Base-by-base conservation (phyloP, 805 yeast species). In the Cyberlindnera mississippiensis region DNA sequence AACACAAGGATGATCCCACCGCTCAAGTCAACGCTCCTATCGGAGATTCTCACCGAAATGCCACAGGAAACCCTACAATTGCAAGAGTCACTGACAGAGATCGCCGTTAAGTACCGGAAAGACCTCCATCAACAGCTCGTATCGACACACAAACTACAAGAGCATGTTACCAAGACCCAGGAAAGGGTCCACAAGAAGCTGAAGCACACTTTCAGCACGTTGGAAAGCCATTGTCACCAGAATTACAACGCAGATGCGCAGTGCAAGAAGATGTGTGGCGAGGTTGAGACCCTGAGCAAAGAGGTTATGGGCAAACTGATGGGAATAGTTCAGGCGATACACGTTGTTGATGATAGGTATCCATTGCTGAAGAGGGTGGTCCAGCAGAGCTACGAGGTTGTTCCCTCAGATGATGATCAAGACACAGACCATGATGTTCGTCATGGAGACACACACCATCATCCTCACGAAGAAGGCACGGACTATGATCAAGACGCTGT, bases 21-120 rank as follows among this genome's bases (percentile, higher is more conserved):
- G 16, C 35, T 48, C 6, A 35, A 38, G 24, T n/a, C 38, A 14
- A 42, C 51, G 9, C 44, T 44, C 19, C 38, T 48, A 10, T 30
- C 40, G 11, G 43, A 40, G 11, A 41, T 48, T 13, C 46, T 48
- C 22, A 19, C 28, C 6, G 28, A 32, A 8, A 30, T 48, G 20
- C 49, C 51, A 16, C 44, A 44, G n/a, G 51, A 48, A 28, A 44
- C 48, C 11, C 34, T 39, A 6, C 39, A 42, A 18, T 13, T 45
- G 4, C 41, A 40, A 20, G 31, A 15, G 1, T 31, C 47, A 4
- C 35, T 48, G 6, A n/a, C 22, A 2, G 16, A 33, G 14, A 17
- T 38, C 2, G 27, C 45, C 12, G 11, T 31, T 6, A 42, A 42
- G 38, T 45, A 44, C 38, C 27, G 49, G 2, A 9, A 45, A 12